Evolutionary conservation across 345 rosid species (phyloP).

Genomic region (Reutealis trisperma): DNA sequence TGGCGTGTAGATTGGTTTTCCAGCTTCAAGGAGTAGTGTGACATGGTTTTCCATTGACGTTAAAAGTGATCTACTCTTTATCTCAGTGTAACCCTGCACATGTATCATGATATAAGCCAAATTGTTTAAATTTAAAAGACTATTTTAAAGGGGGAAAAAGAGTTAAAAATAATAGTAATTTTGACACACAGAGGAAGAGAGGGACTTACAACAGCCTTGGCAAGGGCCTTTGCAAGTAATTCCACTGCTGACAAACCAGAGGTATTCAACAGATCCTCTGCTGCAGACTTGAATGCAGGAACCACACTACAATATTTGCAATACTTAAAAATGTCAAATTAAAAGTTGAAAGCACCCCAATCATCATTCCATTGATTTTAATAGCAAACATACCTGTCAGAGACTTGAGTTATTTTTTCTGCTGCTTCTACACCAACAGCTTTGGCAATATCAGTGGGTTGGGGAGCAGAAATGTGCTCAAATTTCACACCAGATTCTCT

Average conservation of each 20-base stretch:
- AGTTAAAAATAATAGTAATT: neutral
- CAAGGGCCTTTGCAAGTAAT: slow-evolving; percentile 91
- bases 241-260: slow-evolving; percentile 82
- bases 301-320: slow-evolving; percentile 61
- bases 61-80: slow-evolving; percentile 84
- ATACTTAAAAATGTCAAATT: neutral
- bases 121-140: no score
- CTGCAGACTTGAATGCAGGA: slow-evolving; percentile 81
- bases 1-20: slow-evolving; percentile 62
- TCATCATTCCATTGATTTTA: neutral
- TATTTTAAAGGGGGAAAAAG: neutral
- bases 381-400: slow-evolving; percentile 65
- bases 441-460: slow-evolving; percentile 78
- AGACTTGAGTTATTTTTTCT: slow-evolving; percentile 65
- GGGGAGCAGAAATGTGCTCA: slow-evolving; percentile 82
- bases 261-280: slow-evolving; percentile 64
- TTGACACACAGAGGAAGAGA: neutral
- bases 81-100: slow-evolving; percentile 84
- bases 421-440: slow-evolving; percentile 81
- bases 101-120: neutral
- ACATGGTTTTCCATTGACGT: slow-evolving; percentile 90
- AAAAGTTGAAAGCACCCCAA: neutral
- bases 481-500: slow-evolving; percentile 89
- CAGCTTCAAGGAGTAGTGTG: slow-evolving; percentile 71
- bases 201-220: slow-evolving; percentile 78